Evolutionary conservation across 257 asterid species (phyloP).

Genomic region (Petunia secreta): DNA sequence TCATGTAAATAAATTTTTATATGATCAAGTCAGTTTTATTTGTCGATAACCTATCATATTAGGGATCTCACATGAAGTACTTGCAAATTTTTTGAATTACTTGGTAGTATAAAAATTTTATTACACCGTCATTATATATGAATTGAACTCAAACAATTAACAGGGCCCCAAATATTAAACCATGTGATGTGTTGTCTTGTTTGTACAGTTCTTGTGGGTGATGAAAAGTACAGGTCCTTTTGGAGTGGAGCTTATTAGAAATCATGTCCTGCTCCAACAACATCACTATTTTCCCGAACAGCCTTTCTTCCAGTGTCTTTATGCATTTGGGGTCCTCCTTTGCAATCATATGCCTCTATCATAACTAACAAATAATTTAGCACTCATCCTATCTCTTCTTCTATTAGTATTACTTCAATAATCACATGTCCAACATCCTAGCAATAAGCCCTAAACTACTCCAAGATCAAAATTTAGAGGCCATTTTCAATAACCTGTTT

Average conservation of each 20-base stretch:
- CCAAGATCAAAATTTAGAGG: not conserved
- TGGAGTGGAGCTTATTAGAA: slow-evolving; percentile 28
- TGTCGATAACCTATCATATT: no score
- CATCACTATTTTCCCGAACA: slow-evolving; percentile 36
- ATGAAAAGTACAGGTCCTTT: slow-evolving; percentile 23
- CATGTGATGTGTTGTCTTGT: slow-evolving; percentile 16
- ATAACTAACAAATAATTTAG: not conserved
- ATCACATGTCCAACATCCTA: not conserved
- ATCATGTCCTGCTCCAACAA: slow-evolving; percentile 28
- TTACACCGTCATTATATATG: no score
- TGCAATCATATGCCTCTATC: slow-evolving; percentile 19
- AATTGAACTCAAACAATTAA: not conserved
- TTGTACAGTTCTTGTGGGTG: slow-evolving; percentile 22
- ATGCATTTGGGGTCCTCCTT: slow-evolving; percentile 41
- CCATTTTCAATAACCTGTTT: not conserved
- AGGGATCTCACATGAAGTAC: no score
- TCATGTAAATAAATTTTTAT: no score
- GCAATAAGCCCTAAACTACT: not conserved
- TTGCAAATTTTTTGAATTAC: no score
- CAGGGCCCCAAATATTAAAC: slow-evolving; percentile 18
- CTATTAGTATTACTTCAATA: not conserved
- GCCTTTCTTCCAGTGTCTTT: slow-evolving; percentile 46
- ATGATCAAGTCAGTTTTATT: no score
- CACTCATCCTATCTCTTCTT: not conserved
- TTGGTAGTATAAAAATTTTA: no score